phyloP scores from a whole-genome alignment of 495 filamentous ascomycete species.

The Penicillium silybi region DNA sequence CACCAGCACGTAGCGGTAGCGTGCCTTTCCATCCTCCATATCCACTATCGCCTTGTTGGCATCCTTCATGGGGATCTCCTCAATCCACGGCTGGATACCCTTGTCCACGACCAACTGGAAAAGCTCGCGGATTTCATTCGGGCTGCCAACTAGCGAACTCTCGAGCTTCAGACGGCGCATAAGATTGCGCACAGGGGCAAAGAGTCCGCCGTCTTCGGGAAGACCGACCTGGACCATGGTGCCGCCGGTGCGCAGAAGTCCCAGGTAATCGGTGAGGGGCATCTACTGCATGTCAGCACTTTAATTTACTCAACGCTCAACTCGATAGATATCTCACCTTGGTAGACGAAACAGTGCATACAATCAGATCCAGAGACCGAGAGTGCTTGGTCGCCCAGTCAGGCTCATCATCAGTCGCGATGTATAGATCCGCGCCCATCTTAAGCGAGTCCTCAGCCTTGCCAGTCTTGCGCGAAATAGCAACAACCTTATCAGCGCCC shows the following conservation, averaged over 20 bases:
- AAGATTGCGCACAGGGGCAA: conserved; percentile 58
- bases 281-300: conserved; percentile 40
- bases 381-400: conserved; percentile 66
- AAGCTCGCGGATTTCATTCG: conserved; percentile 77
- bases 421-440: conserved; percentile 61
- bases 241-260: conserved; percentile 63
- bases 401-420: conserved; percentile 77
- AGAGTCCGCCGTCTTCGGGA: conserved; percentile 63
- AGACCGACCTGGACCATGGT: conserved; percentile 79
- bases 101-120: conserved; percentile 70
- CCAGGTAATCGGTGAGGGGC: conserved; percentile 68
- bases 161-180: conserved; percentile 62
- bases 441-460: conserved; percentile 71
- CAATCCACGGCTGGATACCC: conserved; percentile 67
- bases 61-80: conserved; percentile 68
- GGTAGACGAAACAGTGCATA: conserved; percentile 71
- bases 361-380: conserved; percentile 71
- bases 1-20: conserved; percentile 72
- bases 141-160: conserved; percentile 69
- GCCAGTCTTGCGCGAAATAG: conserved; percentile 62
- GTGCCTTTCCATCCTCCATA: conserved; percentile 63
- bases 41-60: conserved; percentile 70
- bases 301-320: background rate
- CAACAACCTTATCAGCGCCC: conserved; percentile 72
- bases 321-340: conserved; percentile 32